phyloP scores from a whole-genome alignment of 1,284 basidiomycete species.

The Veloporphyrellus conicus region DNA sequence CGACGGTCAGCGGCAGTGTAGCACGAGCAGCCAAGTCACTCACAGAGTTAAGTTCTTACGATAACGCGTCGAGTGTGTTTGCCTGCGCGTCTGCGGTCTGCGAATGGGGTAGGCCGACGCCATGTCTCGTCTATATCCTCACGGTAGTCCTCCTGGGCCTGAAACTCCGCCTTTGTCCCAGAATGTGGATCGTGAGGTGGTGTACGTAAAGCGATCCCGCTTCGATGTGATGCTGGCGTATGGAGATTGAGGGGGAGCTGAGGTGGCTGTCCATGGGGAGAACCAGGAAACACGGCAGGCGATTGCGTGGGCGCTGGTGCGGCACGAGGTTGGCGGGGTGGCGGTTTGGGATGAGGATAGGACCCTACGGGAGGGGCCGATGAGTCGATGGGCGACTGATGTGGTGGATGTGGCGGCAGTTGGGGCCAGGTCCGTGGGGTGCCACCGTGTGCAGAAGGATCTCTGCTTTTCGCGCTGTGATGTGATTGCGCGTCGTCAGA shows the following conservation, averaged over 20 bases:
- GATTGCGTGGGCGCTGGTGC: constrained; percentile 27
- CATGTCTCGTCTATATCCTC: constrained; percentile 59
- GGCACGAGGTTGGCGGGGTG: constrained; percentile 25
- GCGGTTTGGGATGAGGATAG: constrained; percentile 20
- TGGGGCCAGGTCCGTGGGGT: constrained; percentile 28
- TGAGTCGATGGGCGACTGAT: constrained; percentile 26
- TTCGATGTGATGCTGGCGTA: constrained; percentile 34
- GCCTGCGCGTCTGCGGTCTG: constrained; percentile 64
- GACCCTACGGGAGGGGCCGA: constrained; percentile 9
- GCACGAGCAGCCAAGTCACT: background rate
- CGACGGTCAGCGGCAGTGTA: constrained; percentile 3
- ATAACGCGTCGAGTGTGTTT: constrained; percentile 68
- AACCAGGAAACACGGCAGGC: constrained; percentile 26
- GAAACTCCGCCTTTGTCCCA: constrained; percentile 39
- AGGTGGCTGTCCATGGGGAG: constrained; percentile 33
- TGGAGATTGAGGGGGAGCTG: constrained; percentile 44
- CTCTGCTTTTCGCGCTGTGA: constrained; percentile 20
- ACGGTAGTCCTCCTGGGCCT: constrained; percentile 40
- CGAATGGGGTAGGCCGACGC: constrained; percentile 62
- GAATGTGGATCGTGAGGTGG: constrained; percentile 42
- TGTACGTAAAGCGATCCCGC: constrained; percentile 39
- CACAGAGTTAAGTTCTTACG: constrained; percentile 42
- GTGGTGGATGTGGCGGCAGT: constrained; percentile 26
- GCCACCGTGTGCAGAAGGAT: constrained; percentile 13
- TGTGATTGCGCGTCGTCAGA: constrained; percentile 13